These are phyloP conservation scores for Onygena corvina DNA, from an alignment of 2,329 filamentous ascomycete genomes.

Conservation along the genomic window DNA sequence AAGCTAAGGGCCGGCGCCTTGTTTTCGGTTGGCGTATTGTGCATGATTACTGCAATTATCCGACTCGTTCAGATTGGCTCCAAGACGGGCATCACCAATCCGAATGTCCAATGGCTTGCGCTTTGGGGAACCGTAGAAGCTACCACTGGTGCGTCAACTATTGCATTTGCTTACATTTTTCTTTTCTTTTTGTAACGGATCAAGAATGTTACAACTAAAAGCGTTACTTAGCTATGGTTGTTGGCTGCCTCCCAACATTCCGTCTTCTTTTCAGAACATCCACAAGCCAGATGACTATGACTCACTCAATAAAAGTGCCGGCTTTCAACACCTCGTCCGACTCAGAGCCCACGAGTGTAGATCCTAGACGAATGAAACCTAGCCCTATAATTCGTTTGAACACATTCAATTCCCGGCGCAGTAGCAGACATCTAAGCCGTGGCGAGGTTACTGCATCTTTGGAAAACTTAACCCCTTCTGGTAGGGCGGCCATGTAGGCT, in stretches of 20 bases:
- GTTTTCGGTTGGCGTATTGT: constrained; percentile 21
- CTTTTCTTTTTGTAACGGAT: too few relatives aligned
- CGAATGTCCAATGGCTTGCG: constrained; percentile 10
- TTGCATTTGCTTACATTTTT: too few relatives aligned
- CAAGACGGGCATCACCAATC: constrained; percentile 9
- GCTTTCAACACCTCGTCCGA: neutral
- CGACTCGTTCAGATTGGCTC: constrained; percentile 16
- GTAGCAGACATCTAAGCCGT: neutral
- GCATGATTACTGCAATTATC: constrained; percentile 20
- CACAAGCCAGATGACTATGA: neutral
- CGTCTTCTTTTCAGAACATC: constrained; percentile 8
- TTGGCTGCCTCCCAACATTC: constrained; percentile 11
- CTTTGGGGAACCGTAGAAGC: constrained; percentile 9
- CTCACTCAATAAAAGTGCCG: neutral
- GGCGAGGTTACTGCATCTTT: neutral
- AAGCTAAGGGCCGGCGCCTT: constrained; percentile 21
- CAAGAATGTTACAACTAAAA: neutral
- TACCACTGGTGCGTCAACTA: constrained; percentile 11
- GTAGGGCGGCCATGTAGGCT: too few relatives aligned
- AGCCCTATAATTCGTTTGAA: constrained; percentile 1
- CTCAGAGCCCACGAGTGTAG: neutral
- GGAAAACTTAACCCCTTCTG: constrained; percentile 3
- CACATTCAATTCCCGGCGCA: neutral
- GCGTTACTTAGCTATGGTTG: constrained; percentile 6
- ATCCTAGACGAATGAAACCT: neutral